These are phyloP conservation scores for Picochlorum sp. DNA, from an alignment of 139 green algal species.

Conservation along the genomic window DNA sequence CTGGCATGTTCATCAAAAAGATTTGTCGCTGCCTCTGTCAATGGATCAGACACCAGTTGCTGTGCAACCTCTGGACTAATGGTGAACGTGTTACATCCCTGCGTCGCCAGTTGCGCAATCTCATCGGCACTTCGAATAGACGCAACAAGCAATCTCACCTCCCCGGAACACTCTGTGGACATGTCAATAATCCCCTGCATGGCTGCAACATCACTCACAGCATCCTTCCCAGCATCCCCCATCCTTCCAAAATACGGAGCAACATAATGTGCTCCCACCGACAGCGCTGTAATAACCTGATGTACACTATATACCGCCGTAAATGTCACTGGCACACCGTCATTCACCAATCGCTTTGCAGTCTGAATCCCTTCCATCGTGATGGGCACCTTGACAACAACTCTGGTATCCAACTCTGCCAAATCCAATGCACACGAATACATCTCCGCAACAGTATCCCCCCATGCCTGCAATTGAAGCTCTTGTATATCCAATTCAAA, in stretches of 20 bases:
- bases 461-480: slow-evolving; percentile 73
- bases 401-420: slow-evolving; percentile 2
- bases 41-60: slow-evolving; percentile 34
- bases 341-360: slow-evolving; percentile 37
- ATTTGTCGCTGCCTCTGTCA: slow-evolving; percentile 31
- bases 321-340: slow-evolving; percentile 53
- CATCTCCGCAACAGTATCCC: slow-evolving; percentile 37
- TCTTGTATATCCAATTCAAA: slow-evolving; percentile 42
- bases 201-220: slow-evolving; percentile 21
- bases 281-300: slow-evolving; percentile 51
- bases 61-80: slow-evolving; percentile 51
- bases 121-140: slow-evolving; percentile 41
- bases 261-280: slow-evolving; percentile 64
- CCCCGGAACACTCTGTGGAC: not conserved
- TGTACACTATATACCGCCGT: slow-evolving; percentile 49
- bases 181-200: slow-evolving; percentile 55
- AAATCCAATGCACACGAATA: slow-evolving; percentile 37
- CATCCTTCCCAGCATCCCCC: slow-evolving; percentile 43
- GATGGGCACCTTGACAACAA: slow-evolving; percentile 65
- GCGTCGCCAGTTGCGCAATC: slow-evolving; percentile 45
- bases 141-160: slow-evolving; percentile 65
- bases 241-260: slow-evolving; percentile 77
- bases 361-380: slow-evolving; percentile 56
- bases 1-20: slow-evolving; percentile 30
- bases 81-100: slow-evolving; percentile 76